Evolutionary conservation across 768 basidiomycete genomes (phyloP).

Genomic region (Rhizopogon vulgaris): DNA sequence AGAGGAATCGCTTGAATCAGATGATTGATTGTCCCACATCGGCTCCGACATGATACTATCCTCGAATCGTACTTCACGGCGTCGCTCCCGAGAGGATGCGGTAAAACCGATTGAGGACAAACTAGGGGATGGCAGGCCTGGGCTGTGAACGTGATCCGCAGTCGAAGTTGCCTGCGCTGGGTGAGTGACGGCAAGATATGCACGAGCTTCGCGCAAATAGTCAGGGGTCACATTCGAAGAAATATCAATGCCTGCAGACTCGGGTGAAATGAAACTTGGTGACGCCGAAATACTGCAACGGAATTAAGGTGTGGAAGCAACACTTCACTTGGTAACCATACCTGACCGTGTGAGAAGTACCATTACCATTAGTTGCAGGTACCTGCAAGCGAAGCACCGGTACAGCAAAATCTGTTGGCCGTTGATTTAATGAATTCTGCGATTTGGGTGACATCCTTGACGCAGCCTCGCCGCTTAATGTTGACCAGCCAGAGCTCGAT

Average conservation of each 20-base stretch:
- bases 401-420: slow-evolving; percentile 8
- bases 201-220: slow-evolving; percentile 26
- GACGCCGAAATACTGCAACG: slow-evolving; percentile 16
- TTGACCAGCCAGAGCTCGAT: slow-evolving; percentile 23
- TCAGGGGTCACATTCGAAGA: slow-evolving; percentile 27
- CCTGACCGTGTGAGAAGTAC: slow-evolving; percentile 5
- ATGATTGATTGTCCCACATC: slow-evolving; percentile 23
- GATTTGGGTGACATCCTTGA: slow-evolving; percentile 13
- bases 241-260: slow-evolving; percentile 25
- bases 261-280: slow-evolving; percentile 27
- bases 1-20: slow-evolving; percentile 22
- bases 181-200: slow-evolving; percentile 26
- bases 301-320: background rate
- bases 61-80: slow-evolving; percentile 29
- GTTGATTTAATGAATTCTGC: background rate
- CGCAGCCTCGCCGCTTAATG: slow-evolving; percentile 15
- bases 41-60: slow-evolving; percentile 25
- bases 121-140: slow-evolving; percentile 20
- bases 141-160: slow-evolving; percentile 12
- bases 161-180: slow-evolving; percentile 9
- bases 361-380: slow-evolving; percentile 16
- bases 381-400: slow-evolving; percentile 25
- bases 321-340: slow-evolving; percentile 1
- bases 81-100: slow-evolving; percentile 19
- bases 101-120: slow-evolving; percentile 26